phyloP scores from a whole-genome alignment of 495 filamentous ascomycete genomes.

The Usnea hakonensis region DNA sequence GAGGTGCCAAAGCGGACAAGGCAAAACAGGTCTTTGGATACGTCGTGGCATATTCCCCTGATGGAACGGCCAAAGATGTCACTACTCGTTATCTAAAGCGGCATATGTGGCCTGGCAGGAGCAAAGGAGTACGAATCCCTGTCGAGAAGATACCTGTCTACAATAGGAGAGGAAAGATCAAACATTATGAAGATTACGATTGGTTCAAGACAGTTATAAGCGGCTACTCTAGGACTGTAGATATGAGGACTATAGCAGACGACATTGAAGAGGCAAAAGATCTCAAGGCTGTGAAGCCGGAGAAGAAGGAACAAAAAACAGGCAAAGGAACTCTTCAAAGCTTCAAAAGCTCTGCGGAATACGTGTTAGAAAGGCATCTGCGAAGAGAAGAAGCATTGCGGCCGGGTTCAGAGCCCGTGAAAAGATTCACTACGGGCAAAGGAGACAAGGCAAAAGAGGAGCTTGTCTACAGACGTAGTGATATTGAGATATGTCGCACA shows the following conservation, averaged over 20 bases:
- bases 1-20: conserved; percentile 70
- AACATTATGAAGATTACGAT: conserved; percentile 61
- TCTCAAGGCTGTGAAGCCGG: conserved; percentile 60
- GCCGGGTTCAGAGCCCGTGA: conserved; percentile 60
- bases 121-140: conserved; percentile 75
- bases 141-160: conserved; percentile 72
- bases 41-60: conserved; percentile 73
- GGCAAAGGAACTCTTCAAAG: conserved; percentile 77
- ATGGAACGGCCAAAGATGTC: conserved; percentile 90
- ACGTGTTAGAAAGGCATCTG: conserved; percentile 77
- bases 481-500: conserved; percentile 80
- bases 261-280: conserved; percentile 69
- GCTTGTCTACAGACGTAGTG: conserved; percentile 70
- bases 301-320: conserved; percentile 61
- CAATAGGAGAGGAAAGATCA: conserved; percentile 62
- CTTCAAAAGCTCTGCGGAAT: conserved; percentile 79
- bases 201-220: conserved; percentile 80
- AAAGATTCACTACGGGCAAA: conserved; percentile 62
- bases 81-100: conserved; percentile 85
- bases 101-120: conserved; percentile 78
- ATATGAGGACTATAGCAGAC: conserved; percentile 60
- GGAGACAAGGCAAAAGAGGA: conserved; percentile 63
- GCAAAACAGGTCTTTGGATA: conserved; percentile 89
- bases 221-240: conserved; percentile 55
- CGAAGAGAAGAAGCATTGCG: conserved; percentile 85